Conservation (phyloP, 2,329 filamentous ascomycete genomes). For the Fusarium gaditjirri region DNA sequence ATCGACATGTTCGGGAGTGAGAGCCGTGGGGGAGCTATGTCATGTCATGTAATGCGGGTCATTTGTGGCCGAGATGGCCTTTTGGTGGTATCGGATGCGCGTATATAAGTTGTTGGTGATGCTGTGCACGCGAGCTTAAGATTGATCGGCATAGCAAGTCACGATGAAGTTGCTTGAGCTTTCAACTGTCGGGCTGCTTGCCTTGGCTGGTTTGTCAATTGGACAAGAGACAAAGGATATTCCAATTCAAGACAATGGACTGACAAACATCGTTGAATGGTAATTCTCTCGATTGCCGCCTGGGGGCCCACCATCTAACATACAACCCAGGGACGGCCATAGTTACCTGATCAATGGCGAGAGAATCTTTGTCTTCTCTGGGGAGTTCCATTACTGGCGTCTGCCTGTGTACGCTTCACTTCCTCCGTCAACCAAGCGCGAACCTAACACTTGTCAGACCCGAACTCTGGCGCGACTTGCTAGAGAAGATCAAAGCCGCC, state of each 20-base stretch:
- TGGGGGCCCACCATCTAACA: rapidly evolving
- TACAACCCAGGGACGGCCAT: slow-evolving; percentile 51
- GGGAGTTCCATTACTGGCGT: slow-evolving; percentile 57
- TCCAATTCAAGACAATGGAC: slow-evolving; percentile 29
- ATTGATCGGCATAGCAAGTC: background rate
- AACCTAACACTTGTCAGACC: slow-evolving; percentile 20
- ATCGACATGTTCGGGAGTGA: slow-evolving; percentile 21
- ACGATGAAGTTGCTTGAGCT: slow-evolving; percentile 31
- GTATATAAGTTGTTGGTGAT: slow-evolving; percentile 8
- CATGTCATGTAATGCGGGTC: slow-evolving; percentile 16
- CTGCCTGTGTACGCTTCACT: slow-evolving; percentile 51
- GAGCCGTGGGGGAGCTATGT: background rate
- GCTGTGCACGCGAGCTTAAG: background rate
- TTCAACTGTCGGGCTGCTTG: slow-evolving; percentile 23
- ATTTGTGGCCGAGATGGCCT: slow-evolving; percentile 7
- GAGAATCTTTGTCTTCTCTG: slow-evolving; percentile 56
- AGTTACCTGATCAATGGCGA: slow-evolving; percentile 55
- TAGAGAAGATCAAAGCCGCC: slow-evolving; percentile 56
- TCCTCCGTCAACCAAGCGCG: rapidly evolving
- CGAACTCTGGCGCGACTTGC: slow-evolving; percentile 54
- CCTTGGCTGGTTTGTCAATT: slow-evolving; percentile 22
- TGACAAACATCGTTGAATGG: slow-evolving; percentile 30
- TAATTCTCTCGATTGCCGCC: background rate
- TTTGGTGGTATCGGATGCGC: background rate
- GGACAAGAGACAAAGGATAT: slow-evolving; percentile 9